Evolutionary conservation across 805 yeast species (phyloP), one percentile per base, ranked within the genome.

Genomic region (Kodamaea jinghongensis): DNA sequence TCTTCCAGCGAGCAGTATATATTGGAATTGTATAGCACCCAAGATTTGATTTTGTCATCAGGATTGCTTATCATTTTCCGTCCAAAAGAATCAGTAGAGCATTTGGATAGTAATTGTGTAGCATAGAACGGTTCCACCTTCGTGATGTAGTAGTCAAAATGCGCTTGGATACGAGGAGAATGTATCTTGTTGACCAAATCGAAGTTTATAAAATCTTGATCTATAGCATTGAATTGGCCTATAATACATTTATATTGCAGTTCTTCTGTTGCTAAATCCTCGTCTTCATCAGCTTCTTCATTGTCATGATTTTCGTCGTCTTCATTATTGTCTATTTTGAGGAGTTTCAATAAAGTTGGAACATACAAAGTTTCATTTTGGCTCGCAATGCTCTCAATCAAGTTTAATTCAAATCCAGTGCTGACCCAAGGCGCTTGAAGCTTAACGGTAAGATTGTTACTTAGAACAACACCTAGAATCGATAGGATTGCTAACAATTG

Each of bases 1-100:
- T 84, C 95, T 40, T 78, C 86, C 2, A 81, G 65, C 7, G 82
- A 76, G 50, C 89, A 81, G 52, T 81, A 83, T 2, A 71, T 56
- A 17, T 69, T 67, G 35, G 75, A 75, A 42, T 81, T 78, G 46
- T 70, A 70, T 41, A 65, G 53, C 6, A 80, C 56, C 75, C 86
- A 81, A 1, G 78, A 67, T n/a, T 45, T 44, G 28, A 41, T 41
- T 10, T 44, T 33, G 2, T 51, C 58, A 44, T 41, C 17, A 12
- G 51, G 52, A 40, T 17, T 41, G 45, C 10, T 50, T 36, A 37
- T 58, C 25, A 39, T 20, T 39, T 37, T 45, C 45, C 51, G 62
- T 25, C 61, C 71, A 60, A 58, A 70, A 4, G 56, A 58, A 44
- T 56, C 71, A n/a, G 16, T 54, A 13, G 43, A 31, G 48, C 60